A percentile compares a stretch with the other conserved stretches of the same genome.
phyloP scores from a whole-genome alignment of 805 yeast species.

The Debaryomyces castellii region DNA sequence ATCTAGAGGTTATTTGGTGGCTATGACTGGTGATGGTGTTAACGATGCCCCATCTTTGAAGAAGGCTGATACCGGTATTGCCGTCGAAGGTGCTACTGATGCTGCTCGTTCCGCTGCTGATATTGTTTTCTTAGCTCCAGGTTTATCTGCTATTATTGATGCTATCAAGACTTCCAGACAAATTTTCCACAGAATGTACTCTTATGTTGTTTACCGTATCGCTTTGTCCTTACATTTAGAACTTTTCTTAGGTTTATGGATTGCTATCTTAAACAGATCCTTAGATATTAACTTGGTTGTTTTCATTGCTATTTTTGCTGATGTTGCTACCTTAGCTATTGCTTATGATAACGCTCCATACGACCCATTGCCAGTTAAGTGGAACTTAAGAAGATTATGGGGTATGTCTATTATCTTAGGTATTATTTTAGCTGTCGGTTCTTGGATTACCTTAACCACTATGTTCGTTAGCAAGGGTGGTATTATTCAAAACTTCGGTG shows the following conservation, averaged over 20 bases:
- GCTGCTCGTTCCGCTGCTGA: slow-evolving; percentile 97
- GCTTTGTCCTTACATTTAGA: slow-evolving; percentile 94
- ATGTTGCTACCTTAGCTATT: slow-evolving; percentile 95
- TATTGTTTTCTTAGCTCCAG: slow-evolving; percentile 91
- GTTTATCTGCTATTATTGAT: slow-evolving; percentile 92
- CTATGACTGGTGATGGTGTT: slow-evolving; percentile 99
- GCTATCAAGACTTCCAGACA: slow-evolving; percentile 91
- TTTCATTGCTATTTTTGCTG: slow-evolving; percentile 96
- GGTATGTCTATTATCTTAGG: slow-evolving; percentile 92
- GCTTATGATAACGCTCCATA: slow-evolving; percentile 97
- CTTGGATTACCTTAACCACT: slow-evolving; percentile 94
- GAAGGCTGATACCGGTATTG: slow-evolving; percentile 91
- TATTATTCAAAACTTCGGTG: slow-evolving; percentile 95
- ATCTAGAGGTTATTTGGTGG: slow-evolving; percentile 94
- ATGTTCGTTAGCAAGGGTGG: slow-evolving; percentile 90
- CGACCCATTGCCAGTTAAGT: slow-evolving; percentile 89
- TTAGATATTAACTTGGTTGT: slow-evolving; percentile 89
- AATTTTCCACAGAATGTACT: slow-evolving; percentile 98
- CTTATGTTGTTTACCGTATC: slow-evolving; percentile 97
- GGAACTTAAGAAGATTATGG: slow-evolving; percentile 97
- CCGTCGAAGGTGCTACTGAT: slow-evolving; percentile 97
- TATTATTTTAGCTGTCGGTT: slow-evolving; percentile 80
- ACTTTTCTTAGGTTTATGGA: slow-evolving; percentile 93
- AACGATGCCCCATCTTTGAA: slow-evolving; percentile 96
- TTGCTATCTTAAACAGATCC: slow-evolving; percentile 86